phyloP scores from a whole-genome alignment of 164 flowering plant species.

The Saururus chinensis region DNA sequence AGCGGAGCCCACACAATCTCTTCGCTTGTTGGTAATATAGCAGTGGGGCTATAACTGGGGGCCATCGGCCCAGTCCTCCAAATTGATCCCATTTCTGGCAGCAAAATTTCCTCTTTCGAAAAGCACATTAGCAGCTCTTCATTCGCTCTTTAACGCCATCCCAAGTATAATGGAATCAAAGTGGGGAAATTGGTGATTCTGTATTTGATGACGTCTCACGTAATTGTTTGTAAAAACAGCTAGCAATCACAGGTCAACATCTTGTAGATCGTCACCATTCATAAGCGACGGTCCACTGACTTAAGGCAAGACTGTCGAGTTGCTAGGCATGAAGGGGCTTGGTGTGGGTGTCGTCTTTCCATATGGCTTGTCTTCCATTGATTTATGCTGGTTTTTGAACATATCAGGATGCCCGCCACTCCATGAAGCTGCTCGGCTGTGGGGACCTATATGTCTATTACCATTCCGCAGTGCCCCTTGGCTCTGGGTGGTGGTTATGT shows the following conservation, averaged over 20 bases:
- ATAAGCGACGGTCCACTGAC: slow-evolving; percentile 5
- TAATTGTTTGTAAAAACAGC: neutral
- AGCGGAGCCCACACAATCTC: slow-evolving; percentile 12
- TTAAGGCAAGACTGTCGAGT: slow-evolving; percentile 12
- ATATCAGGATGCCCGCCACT: slow-evolving; percentile 47
- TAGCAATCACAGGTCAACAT: slow-evolving; percentile 53
- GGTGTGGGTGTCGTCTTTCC: slow-evolving; percentile 34
- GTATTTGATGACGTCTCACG: neutral
- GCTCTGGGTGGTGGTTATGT: slow-evolving; percentile 24
- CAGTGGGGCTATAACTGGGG: neutral
- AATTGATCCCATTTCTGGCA: neutral
- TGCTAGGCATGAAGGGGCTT: slow-evolving; percentile 29
- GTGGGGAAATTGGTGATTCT: slow-evolving; percentile 4
- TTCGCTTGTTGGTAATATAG: neutral
- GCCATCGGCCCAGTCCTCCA: neutral
- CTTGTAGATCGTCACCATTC: slow-evolving; percentile 56
- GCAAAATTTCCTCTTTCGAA: neutral
- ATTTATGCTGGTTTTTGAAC: slow-evolving; percentile 10
- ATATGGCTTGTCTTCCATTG: slow-evolving; percentile 25
- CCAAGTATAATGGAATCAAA: neutral
- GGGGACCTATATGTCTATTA: slow-evolving; percentile 22
- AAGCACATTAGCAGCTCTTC: slow-evolving; percentile 7
- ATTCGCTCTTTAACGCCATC: slow-evolving; percentile 2
- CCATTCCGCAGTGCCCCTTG: slow-evolving; percentile 6
- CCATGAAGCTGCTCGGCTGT: slow-evolving; percentile 82